phyloP scores from a whole-genome alignment of 2,329 filamentous ascomycete genomes.

The Didymella sp. region DNA sequence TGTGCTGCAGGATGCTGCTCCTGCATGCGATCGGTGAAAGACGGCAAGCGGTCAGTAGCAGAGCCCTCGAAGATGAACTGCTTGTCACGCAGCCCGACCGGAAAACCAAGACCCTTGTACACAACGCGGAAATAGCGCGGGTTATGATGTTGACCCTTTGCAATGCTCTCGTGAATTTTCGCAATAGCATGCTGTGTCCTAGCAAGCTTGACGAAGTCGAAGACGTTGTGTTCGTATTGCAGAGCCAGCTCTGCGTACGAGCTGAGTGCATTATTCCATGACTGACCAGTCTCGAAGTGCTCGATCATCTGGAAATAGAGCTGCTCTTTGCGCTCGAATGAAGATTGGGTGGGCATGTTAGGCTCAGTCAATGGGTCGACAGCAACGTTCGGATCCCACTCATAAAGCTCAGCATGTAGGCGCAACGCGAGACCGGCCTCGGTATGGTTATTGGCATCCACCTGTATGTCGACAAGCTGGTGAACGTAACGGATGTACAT shows the following conservation, averaged over 20 bases:
- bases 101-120: slow-evolving; percentile 90
- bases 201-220: slow-evolving; percentile 91
- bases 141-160: slow-evolving; percentile 78
- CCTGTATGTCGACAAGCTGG: slow-evolving; percentile 81
- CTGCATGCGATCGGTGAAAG: slow-evolving; percentile 91
- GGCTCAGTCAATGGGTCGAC: slow-evolving; percentile 75
- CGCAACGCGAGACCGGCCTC: slow-evolving; percentile 89
- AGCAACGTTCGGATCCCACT: slow-evolving; percentile 79
- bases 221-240: slow-evolving; percentile 90
- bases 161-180: slow-evolving; percentile 86
- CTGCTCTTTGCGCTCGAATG: slow-evolving; percentile 90
- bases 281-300: slow-evolving; percentile 91
- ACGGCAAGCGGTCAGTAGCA: slow-evolving; percentile 75
- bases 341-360: slow-evolving; percentile 78
- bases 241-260: slow-evolving; percentile 88
- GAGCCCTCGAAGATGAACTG: slow-evolving; percentile 90
- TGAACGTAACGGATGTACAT: slow-evolving; percentile 97
- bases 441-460: slow-evolving; percentile 76
- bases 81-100: slow-evolving; percentile 80
- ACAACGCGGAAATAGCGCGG: slow-evolving; percentile 91
- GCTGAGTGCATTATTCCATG: slow-evolving; percentile 85
- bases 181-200: slow-evolving; percentile 89
- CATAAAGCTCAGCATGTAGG: slow-evolving; percentile 89
- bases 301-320: slow-evolving; percentile 96
- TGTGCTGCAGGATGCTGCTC: slow-evolving; percentile 87